Base-by-base conservation (phyloP, 2,329 filamentous ascomycete species). In the Torrubiella hemipterigena region DNA sequence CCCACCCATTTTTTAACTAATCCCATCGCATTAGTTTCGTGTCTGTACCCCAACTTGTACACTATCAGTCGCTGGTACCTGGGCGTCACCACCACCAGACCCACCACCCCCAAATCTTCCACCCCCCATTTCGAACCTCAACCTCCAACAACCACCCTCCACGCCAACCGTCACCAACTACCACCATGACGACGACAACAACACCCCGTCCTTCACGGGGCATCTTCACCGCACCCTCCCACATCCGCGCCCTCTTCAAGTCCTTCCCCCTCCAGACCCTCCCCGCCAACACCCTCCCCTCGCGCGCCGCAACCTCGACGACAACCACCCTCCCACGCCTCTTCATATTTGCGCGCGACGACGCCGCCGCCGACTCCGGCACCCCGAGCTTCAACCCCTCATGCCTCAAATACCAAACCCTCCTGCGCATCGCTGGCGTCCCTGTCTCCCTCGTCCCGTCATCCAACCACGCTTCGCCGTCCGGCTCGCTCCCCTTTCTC, bases 371-470 rank as follows among this genome's bases (percentile, higher is more conserved):
- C 23, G 76, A 75, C 5, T n/a, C n/a, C n/a, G n/a, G n/a, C n/a
- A 58, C 63, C 18, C 81, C 86, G 17, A 93, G 84, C 41, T 93
- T 81, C 59, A 96, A 96, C 52, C 91, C 91, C 9, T 75, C 77
- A 36, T 98, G 91, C 62, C 65, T 96, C 48, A 94, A 89, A 63
- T 96, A 86, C 86, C 91, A 96, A 81, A 85, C 89, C 46, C 43
- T 85, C 54, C 68, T 98, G 38, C 82, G 74, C 45, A 83, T 95
- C 45, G 69, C 76, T 30, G 69, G 69, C 24, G 64, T 94, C 36
- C 57, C 73, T 5, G 80, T 87, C 52, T 63, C 63, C 32, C 61
- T 79, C 31, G 61, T 74, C 6, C 59, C 83, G 5, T 93, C 86
- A 4, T 93, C 75, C 44, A 96, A 96, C 55, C 91, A 96, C 61